These are phyloP conservation scores for Candida adriatica DNA, from an alignment of 805 yeast genomes.

Conservation along the genomic window DNA sequence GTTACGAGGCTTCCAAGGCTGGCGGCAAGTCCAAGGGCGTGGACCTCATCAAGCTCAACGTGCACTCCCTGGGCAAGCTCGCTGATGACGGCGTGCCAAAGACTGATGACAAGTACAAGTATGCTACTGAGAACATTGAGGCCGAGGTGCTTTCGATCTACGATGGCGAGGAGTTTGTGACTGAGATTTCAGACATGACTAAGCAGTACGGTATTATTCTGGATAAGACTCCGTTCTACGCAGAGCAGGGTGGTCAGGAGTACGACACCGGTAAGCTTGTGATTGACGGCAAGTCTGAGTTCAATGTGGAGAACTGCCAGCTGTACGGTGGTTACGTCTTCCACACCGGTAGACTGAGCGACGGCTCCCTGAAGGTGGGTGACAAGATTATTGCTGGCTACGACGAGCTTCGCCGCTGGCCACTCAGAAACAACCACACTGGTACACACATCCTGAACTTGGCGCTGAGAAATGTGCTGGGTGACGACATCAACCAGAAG, in stretches of 20 bases:
- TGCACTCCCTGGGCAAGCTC: conserved; percentile 76
- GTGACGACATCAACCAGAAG: conserved; percentile 86
- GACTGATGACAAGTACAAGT: conserved; percentile 81
- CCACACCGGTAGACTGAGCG: conserved; percentile 82
- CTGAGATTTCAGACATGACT: conserved; percentile 36
- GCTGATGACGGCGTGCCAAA: conserved; percentile 58
- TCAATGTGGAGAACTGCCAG: conserved; percentile 88
- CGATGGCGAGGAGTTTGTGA: conserved; percentile 56
- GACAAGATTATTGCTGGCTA: conserved; percentile 78
- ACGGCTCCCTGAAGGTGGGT: conserved; percentile 65
- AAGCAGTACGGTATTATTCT: conserved; percentile 73
- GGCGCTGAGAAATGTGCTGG: conserved; percentile 81
- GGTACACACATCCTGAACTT: conserved; percentile 94
- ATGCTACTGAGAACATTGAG: conserved; percentile 60
- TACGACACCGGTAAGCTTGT: conserved; percentile 90
- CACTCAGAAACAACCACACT: conserved; percentile 95
- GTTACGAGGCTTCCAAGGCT: conserved; percentile 94
- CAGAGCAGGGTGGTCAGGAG: conserved; percentile 99
- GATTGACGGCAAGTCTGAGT: conserved; percentile 81
- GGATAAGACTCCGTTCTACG: conserved; percentile 91
- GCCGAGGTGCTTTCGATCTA: conserved; percentile 68
- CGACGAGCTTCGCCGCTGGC: conserved; percentile 93
- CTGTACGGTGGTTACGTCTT: conserved; percentile 89
- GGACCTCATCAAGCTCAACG: conserved; percentile 73
- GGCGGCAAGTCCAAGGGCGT: conserved; percentile 58